Percentiles rank a stretch among this genome's conserved stretches.
Evolutionary conservation across 352 stramenopile genomes (phyloP).

Genomic region (Stramenopiles sp.): DNA sequence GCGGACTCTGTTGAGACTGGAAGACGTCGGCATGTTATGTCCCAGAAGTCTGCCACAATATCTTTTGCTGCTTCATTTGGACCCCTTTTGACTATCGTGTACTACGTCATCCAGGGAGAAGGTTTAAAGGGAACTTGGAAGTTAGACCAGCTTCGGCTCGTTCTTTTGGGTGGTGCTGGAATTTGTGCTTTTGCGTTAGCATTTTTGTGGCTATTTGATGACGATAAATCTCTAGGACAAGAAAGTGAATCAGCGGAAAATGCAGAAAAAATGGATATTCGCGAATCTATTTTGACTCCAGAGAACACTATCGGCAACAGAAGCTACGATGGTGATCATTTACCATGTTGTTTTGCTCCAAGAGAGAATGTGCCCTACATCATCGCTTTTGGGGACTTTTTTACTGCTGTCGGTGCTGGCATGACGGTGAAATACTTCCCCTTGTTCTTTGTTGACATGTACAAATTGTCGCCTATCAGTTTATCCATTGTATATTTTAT

Average conservation of each 20-base stretch:
- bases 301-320: background rate
- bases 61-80: background rate
- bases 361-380: slow-evolving; percentile 26
- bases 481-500: slow-evolving; percentile 33
- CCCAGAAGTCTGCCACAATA: background rate
- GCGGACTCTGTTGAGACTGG: background rate
- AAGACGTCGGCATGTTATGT: background rate
- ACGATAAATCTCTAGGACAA: background rate
- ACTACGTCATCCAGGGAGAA: background rate
- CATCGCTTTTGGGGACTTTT: slow-evolving; percentile 25
- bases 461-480: slow-evolving; percentile 28
- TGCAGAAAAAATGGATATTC: too few species aligned
- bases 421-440: slow-evolving; percentile 44
- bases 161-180: background rate
- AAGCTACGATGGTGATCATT: background rate
- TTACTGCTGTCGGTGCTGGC: slow-evolving; percentile 28
- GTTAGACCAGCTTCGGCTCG: background rate
- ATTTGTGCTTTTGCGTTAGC: background rate
- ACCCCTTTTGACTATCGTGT: background rate
- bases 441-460: slow-evolving; percentile 38
- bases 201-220: background rate
- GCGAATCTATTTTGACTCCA: background rate
- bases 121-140: background rate
- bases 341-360: background rate
- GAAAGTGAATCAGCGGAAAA: background rate